A percentile compares a stretch with the other conserved stretches of the same genome.
phyloP scores from a whole-genome alignment of 2,329 filamentous ascomycete species.

The Elsinoe australis region DNA sequence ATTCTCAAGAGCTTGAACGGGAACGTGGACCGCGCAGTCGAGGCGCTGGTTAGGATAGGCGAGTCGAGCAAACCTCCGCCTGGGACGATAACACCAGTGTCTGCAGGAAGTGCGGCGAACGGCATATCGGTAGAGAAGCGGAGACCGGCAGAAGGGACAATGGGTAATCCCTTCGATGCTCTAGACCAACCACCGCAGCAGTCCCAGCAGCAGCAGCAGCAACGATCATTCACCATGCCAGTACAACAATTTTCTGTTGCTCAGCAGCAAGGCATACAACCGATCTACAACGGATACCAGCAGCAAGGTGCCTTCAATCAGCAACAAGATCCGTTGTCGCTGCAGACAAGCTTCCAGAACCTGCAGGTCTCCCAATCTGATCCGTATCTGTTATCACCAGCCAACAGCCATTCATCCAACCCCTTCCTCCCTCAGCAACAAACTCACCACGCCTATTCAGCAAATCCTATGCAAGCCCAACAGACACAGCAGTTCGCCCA shows the following conservation, averaged over 20 bases:
- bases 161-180: conserved; percentile 40
- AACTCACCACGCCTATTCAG: conserved; percentile 21
- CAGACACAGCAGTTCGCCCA: conserved; percentile 23
- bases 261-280: conserved; percentile 22
- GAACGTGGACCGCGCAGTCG: conserved; percentile 77
- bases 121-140: conserved; percentile 39
- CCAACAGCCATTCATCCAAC: conserved; percentile 22
- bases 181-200: conserved; percentile 29
- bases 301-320: conserved; percentile 42
- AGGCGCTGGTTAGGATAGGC: conserved; percentile 74
- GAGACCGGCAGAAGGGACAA: conserved; percentile 25
- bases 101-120: conserved; percentile 40
- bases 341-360: conserved; percentile 53
- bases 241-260: conserved; percentile 21
- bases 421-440: conserved; percentile 27
- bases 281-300: conserved; percentile 57
- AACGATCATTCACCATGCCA: conserved; percentile 25
- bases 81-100: conserved; percentile 31
- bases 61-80: conserved; percentile 50
- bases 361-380: conserved; percentile 53
- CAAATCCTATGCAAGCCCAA: conserved; percentile 21
- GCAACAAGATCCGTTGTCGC: conserved; percentile 26
- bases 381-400: conserved; percentile 18
- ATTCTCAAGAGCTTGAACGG: conserved; percentile 77
- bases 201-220: conserved; percentile 29